These are phyloP conservation scores for Leucogyrophana mollusca DNA, from an alignment of 768 basidiomycete genomes.

Conservation along the genomic window DNA sequence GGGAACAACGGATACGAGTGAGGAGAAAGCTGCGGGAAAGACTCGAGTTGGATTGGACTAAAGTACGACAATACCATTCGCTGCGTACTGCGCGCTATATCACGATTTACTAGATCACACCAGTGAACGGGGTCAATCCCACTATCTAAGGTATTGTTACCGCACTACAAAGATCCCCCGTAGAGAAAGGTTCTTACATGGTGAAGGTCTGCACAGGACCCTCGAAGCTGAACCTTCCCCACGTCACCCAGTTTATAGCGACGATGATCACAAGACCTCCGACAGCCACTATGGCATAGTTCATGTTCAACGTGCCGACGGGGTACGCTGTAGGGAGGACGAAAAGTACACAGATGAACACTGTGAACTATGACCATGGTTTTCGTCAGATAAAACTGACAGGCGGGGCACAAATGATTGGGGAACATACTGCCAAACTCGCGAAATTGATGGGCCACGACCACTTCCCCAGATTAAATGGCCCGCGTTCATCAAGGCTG, in stretches of 20 bases:
- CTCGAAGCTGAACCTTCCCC: slow-evolving; percentile 44
- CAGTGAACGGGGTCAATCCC: too few relatives aligned
- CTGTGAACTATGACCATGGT: slow-evolving; percentile 37
- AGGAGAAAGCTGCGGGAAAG: too few relatives aligned
- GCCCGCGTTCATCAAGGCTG: slow-evolving; percentile 47
- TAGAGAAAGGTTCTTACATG: too few relatives aligned
- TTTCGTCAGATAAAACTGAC: neutral
- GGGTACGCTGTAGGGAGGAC: slow-evolving; percentile 55
- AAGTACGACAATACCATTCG: too few relatives aligned
- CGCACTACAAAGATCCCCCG: too few relatives aligned
- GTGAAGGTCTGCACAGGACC: slow-evolving; percentile 42
- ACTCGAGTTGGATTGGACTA: too few relatives aligned
- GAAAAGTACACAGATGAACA: slow-evolving; percentile 55
- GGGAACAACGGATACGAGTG: too few relatives aligned
- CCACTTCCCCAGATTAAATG: slow-evolving; percentile 52
- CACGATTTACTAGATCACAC: too few relatives aligned
- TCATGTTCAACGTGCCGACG: slow-evolving; percentile 51
- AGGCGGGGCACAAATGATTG: neutral
- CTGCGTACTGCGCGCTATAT: too few relatives aligned
- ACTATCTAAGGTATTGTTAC: too few relatives aligned
- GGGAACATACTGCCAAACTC: slow-evolving; percentile 40
- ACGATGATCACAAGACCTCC: slow-evolving; percentile 48
- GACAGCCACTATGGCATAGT: slow-evolving; percentile 54
- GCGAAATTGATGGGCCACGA: slow-evolving; percentile 51
- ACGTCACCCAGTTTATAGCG: slow-evolving; percentile 42